A percentile compares a stretch with the other conserved stretches of the same genome.
These are phyloP conservation scores for Mortierella sp. DNA, from an alignment of 371 early-diverging fungal genomes.

Conservation along the genomic window DNA sequence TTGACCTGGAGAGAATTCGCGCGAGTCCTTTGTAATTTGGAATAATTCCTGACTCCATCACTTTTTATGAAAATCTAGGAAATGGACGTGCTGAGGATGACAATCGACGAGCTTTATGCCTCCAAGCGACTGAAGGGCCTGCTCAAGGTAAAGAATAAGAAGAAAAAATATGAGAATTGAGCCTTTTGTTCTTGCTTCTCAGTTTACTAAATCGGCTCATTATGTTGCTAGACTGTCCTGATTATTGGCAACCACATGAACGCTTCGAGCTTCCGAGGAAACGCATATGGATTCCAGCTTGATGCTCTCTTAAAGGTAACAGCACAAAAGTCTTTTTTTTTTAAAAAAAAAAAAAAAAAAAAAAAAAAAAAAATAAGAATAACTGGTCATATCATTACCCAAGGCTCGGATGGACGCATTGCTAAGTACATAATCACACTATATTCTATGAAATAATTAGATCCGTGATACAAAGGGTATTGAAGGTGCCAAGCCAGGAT, in stretches of 20 bases:
- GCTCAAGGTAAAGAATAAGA: conserved; percentile 58
- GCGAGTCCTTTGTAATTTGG: conserved; percentile 39
- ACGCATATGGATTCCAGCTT: conserved; percentile 83
- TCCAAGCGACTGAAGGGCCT: conserved; percentile 65
- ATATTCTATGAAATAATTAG: conserved; percentile 37
- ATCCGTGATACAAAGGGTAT: conserved; percentile 77
- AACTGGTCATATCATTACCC: too few relatives aligned
- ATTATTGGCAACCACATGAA: conserved; percentile 88
- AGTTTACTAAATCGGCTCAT: background rate
- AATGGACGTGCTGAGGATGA: conserved; percentile 56
- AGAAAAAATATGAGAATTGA: background rate
- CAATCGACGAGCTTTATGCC: conserved; percentile 55
- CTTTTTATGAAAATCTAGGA: conserved; percentile 44
- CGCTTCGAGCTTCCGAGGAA: conserved; percentile 80
- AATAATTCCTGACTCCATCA: too few relatives aligned
- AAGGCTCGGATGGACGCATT: too few relatives aligned
- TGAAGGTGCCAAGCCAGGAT: conserved; percentile 62
- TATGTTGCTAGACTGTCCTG: conserved; percentile 64
- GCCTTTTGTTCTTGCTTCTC: background rate
- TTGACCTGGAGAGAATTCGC: conserved; percentile 52
- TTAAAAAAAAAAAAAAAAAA: background rate
- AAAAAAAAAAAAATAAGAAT: too few relatives aligned
- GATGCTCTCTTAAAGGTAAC: conserved; percentile 74
- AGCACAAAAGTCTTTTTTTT: background rate
- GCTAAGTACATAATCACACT: background rate